Evolutionary conservation across 1,284 basidiomycete species (phyloP), one percentile per base, ranked within the genome.

Genomic region (Cutaneotrichosporon dermatis): DNA sequence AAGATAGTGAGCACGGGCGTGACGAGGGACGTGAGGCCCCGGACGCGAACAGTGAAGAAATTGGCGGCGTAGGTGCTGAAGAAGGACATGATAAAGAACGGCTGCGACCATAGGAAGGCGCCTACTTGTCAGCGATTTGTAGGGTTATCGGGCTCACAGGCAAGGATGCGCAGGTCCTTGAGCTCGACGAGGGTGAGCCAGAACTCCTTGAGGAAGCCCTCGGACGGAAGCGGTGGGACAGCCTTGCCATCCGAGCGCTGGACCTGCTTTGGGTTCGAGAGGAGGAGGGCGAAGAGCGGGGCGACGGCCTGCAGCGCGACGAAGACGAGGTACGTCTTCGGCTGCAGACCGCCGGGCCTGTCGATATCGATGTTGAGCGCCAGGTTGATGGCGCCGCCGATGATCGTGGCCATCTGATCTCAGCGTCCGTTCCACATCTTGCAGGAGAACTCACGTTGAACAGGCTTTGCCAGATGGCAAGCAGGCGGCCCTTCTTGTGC

Each of bases 281-380:
- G 66, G 3, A 78, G 62, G 46, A 76, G 51, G 0, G 72, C 73
- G 4, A 68, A 61, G 42, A 78, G 61, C 0, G 76, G 77, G 1
- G 69, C 74, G 11, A 75, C 10, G 35, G 65, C 66, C 51, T 76
- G 74, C n/a, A 80, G 66, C 0, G 69, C 72, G 40, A 80, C 75
- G 57, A 80, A 78, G 34, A 79, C 73, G 55, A 78, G 61, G 59
- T 75, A 79, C 1, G 77, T 78, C 40, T 72, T 68, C 35, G 64
- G 67, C 13, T 60, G 63, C 44, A 80, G 66, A 5, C 67, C 69
- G 1, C 79, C 79, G 3, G 67, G 65, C 11, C 57, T 54, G 9
- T 55, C 48, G 39, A 67, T 61, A 52, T 73, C 50, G 33, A 69
- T 67, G 62, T 79, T 79, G 51, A 79, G 69, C 0, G 66, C 73